Percentiles rank a stretch among this genome's conserved stretches.
Evolutionary conservation across 2,329 filamentous ascomycete species (phyloP).

Genomic region (Stagonosporopsis cucurbitacearum): DNA sequence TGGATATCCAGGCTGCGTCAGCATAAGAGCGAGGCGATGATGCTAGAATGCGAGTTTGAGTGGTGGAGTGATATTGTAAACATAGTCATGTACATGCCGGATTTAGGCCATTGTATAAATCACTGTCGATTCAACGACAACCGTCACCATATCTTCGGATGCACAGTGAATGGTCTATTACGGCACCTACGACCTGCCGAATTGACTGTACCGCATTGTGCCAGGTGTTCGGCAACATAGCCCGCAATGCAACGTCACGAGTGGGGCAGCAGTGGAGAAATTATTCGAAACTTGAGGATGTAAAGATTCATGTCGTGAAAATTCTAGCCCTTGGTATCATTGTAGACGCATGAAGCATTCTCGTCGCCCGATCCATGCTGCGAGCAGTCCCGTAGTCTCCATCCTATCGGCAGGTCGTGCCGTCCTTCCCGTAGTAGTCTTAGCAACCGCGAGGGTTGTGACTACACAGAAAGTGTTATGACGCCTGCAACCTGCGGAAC

Average conservation of each 20-base stretch:
- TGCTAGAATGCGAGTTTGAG: background rate
- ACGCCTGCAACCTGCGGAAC: conserved; percentile 6
- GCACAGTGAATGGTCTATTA: no score
- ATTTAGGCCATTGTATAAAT: conserved; percentile 14
- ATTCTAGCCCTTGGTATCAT: conserved; percentile 19
- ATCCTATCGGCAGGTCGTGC: conserved; percentile 12
- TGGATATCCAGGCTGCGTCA: conserved; percentile 25
- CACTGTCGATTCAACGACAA: background rate
- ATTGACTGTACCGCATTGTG: background rate
- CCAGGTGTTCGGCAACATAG: background rate
- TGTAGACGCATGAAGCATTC: conserved; percentile 16
- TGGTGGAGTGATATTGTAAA: conserved; percentile 20
- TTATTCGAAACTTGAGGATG: conserved; percentile 2
- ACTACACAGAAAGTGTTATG: conserved; percentile 9
- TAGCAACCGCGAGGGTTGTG: conserved; percentile 5
- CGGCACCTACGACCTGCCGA: background rate
- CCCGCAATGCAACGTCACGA: conserved; percentile 12
- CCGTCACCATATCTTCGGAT: background rate
- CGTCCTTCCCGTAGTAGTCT: conserved; percentile 16
- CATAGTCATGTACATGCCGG: conserved; percentile 18
- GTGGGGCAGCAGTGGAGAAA: conserved; percentile 13
- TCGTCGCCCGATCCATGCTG: conserved; percentile 11
- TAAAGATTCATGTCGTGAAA: conserved; percentile 15
- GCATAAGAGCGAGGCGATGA: conserved; percentile 3
- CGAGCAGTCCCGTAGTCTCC: conserved; percentile 9